Evolutionary conservation across 306 rosid species (phyloP).

Genomic region (Quercus wislizeni): DNA sequence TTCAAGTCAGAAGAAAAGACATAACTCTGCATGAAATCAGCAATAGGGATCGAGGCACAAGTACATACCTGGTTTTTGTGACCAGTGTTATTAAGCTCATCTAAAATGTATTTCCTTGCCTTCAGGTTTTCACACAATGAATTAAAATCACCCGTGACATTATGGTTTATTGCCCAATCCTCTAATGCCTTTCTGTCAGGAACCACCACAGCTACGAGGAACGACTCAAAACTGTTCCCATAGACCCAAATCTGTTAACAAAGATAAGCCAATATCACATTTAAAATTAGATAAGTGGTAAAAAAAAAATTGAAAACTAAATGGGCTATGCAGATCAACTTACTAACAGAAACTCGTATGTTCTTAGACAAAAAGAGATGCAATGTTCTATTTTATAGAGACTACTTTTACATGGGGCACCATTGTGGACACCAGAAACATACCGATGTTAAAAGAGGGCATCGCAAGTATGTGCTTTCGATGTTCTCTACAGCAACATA

Average conservation of each 20-base stretch:
- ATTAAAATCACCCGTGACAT: slow-evolving; percentile 52
- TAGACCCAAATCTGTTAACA: slow-evolving; percentile 78
- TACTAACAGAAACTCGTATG: background rate
- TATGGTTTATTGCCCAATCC: slow-evolving; percentile 67
- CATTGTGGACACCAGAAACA: slow-evolving; percentile 20
- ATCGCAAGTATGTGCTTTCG: slow-evolving; percentile 68
- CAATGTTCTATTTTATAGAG: background rate
- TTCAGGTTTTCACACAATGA: slow-evolving; percentile 66
- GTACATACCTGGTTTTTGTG: slow-evolving; percentile 65
- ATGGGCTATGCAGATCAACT: background rate
- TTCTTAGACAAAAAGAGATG: background rate
- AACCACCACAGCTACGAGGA: slow-evolving; percentile 83
- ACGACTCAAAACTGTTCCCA: slow-evolving; percentile 97
- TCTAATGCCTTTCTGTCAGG: slow-evolving; percentile 75
- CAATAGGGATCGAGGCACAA: background rate
- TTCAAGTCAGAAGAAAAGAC: slow-evolving; percentile 21
- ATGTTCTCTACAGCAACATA: slow-evolving; percentile 87
- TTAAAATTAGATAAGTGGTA: no score
- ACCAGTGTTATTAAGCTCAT: slow-evolving; percentile 74
- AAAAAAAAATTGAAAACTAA: background rate
- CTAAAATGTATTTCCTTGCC: slow-evolving; percentile 74
- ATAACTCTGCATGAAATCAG: slow-evolving; percentile 6
- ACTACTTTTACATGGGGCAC: slow-evolving; percentile 3
- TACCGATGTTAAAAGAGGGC: slow-evolving; percentile 81
- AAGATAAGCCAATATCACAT: slow-evolving; percentile 2